Evolutionary conservation across 345 rosid species (phyloP).

Genomic region (Litchi chinensis): DNA sequence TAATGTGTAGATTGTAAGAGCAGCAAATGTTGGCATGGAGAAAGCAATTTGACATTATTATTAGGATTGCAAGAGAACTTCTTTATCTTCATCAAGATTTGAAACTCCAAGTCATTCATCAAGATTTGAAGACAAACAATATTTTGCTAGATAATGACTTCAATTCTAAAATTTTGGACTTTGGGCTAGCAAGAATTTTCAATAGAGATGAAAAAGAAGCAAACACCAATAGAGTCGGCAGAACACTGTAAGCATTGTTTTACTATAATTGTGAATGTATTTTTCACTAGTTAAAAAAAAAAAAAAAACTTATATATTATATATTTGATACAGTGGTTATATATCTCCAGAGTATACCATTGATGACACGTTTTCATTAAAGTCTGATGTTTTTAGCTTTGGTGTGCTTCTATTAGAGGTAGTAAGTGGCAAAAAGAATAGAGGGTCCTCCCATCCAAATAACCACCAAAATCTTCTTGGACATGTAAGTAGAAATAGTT

Average conservation of each 20-base stretch:
- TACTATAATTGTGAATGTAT: neutral
- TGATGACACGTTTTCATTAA: neutral
- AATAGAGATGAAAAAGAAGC: neutral
- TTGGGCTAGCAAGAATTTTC: slow-evolving; percentile 23
- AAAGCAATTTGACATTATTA: no score
- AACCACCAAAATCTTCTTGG: slow-evolving; percentile 15
- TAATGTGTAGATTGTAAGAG: no score
- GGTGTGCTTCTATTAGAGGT: slow-evolving; percentile 15
- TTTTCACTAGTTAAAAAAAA: neutral
- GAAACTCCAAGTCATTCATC: slow-evolving; percentile 9
- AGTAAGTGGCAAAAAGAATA: slow-evolving; percentile 9
- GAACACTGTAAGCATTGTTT: slow-evolving; percentile 13
- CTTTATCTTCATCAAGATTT: no score
- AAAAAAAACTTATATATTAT: neutral
- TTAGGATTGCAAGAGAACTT: no score
- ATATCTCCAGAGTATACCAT: slow-evolving; percentile 20
- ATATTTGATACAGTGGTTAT: neutral
- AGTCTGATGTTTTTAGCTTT: slow-evolving; percentile 15
- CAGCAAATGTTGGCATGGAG: no score
- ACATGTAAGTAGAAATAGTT: slow-evolving; percentile 9
- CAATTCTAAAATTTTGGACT: slow-evolving; percentile 26
- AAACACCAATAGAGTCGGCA: slow-evolving; percentile 12
- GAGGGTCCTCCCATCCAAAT: neutral
- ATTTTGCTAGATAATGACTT: slow-evolving; percentile 14
- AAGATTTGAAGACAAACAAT: slow-evolving; percentile 20